These are phyloP conservation scores for Aureobasidium zeae DNA, from an alignment of 2,329 filamentous ascomycete species.

Conservation along the genomic window DNA sequence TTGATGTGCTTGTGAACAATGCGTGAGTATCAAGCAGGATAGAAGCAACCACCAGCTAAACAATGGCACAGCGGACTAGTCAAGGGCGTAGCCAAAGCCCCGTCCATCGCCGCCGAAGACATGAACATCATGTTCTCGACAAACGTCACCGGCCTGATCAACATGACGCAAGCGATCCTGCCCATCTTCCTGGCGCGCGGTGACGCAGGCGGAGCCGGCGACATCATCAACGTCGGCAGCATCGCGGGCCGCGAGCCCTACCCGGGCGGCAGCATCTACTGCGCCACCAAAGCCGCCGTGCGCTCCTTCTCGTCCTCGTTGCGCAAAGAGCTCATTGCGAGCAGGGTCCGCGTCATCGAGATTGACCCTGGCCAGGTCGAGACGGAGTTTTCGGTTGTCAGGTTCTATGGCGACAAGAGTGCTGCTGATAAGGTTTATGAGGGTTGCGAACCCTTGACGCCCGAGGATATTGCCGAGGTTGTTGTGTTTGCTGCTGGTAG, in stretches of 20 bases:
- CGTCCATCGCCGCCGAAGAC: conserved; percentile 72
- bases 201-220: conserved; percentile 69
- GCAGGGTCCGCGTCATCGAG: conserved; percentile 73
- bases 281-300: conserved; percentile 83
- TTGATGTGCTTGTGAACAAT: conserved; percentile 91
- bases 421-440: conserved; percentile 88
- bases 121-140: conserved; percentile 82
- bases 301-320: conserved; percentile 74
- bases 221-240: conserved; percentile 92
- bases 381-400: conserved; percentile 83
- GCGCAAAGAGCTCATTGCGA: conserved; percentile 72
- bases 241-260: conserved; percentile 88
- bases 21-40: conserved; percentile 51
- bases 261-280: conserved; percentile 80
- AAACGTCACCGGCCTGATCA: conserved; percentile 90
- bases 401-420: conserved; percentile 78
- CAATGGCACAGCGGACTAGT: conserved; percentile 62
- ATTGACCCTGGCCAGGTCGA: conserved; percentile 89
- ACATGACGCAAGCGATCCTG: conserved; percentile 88
- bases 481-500: conserved; percentile 77
- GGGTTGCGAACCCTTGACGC: conserved; percentile 74
- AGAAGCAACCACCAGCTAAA: background rate
- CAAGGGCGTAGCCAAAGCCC: conserved; percentile 76
- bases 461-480: conserved; percentile 83
- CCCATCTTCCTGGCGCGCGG: conserved; percentile 63